Evolutionary conservation across 2,329 filamentous ascomycete genomes (phyloP).

Genomic region (Plectosphaerella cucumerina): DNA sequence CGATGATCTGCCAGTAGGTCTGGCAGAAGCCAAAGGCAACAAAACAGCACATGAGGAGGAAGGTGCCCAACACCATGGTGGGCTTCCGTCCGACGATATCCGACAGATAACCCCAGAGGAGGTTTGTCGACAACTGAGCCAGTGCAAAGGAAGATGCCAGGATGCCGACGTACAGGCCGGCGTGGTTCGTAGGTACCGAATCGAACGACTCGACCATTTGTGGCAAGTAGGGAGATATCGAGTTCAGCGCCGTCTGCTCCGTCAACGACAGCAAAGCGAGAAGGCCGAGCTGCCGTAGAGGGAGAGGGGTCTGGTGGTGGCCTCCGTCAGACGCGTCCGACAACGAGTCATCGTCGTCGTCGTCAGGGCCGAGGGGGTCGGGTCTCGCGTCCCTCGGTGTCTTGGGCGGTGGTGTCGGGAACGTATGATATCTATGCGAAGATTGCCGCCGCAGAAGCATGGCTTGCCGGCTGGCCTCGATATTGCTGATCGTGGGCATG

Average conservation of each 20-base stretch:
- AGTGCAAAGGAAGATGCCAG: slow-evolving; percentile 89
- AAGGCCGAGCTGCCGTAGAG: slow-evolving; percentile 75
- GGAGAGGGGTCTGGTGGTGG: slow-evolving; percentile 68
- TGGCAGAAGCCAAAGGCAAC: slow-evolving; percentile 81
- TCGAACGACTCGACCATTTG: slow-evolving; percentile 87
- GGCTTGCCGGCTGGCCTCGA: slow-evolving; percentile 13
- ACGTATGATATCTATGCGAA: slow-evolving; percentile 71
- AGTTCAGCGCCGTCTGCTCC: slow-evolving; percentile 96
- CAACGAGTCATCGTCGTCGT: slow-evolving; percentile 11
- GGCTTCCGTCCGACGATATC: slow-evolving; percentile 79
- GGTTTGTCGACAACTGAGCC: slow-evolving; percentile 88
- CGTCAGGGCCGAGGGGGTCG: slow-evolving; percentile 17
- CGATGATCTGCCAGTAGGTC: slow-evolving; percentile 76
- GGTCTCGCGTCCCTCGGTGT: slow-evolving; percentile 50
- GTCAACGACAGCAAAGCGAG: slow-evolving; percentile 84
- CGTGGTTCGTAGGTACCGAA: slow-evolving; percentile 65
- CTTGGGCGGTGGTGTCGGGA: slow-evolving; percentile 70
- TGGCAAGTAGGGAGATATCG: slow-evolving; percentile 90
- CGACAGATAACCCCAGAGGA: slow-evolving; percentile 83
- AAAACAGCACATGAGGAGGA: slow-evolving; percentile 79
- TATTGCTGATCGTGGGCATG: slow-evolving; percentile 31
- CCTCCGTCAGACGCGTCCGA: slow-evolving; percentile 24
- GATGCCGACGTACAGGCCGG: slow-evolving; percentile 84
- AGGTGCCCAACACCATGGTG: slow-evolving; percentile 75
- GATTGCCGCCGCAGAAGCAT: slow-evolving; percentile 25